These are phyloP conservation scores for Punica granatum DNA, from an alignment of 345 rosid genomes.

Conservation along the genomic window DNA sequence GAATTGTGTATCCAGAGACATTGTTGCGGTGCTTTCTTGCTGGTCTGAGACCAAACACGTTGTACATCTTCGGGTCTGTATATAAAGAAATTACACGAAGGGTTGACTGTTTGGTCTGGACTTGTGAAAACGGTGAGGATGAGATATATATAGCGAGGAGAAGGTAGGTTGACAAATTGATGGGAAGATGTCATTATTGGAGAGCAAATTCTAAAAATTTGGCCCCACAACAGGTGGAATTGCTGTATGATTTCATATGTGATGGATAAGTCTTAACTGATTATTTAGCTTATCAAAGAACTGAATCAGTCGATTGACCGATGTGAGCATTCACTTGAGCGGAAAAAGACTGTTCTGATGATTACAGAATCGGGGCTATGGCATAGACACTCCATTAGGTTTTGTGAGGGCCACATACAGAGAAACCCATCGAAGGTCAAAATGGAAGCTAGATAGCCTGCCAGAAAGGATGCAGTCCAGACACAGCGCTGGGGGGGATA, in stretches of 20 bases:
- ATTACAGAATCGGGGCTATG: neutral
- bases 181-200: neutral
- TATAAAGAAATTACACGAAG: neutral
- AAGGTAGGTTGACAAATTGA: neutral
- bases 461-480: too few relatives aligned
- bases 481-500: too few relatives aligned
- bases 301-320: too few relatives aligned
- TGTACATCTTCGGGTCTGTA: neutral
- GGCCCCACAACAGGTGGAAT: too few relatives aligned
- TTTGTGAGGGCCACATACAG: neutral
- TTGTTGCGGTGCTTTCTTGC: neutral
- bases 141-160: neutral
- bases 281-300: too few relatives aligned
- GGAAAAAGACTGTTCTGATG: neutral
- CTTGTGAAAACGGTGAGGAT: neutral
- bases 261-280: too few relatives aligned
- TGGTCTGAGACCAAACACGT: neutral
- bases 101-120: constrained; percentile 16
- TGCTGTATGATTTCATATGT: too few relatives aligned
- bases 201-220: constrained; percentile 6
- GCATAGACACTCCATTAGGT: neutral
- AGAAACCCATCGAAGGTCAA: neutral
- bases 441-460: neutral
- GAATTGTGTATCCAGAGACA: constrained; percentile 8
- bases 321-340: neutral